Evolutionary conservation across 73 alveolate species (phyloP), one percentile per base, ranked within the genome.

Genomic region (Paraurostyla sp.): DNA sequence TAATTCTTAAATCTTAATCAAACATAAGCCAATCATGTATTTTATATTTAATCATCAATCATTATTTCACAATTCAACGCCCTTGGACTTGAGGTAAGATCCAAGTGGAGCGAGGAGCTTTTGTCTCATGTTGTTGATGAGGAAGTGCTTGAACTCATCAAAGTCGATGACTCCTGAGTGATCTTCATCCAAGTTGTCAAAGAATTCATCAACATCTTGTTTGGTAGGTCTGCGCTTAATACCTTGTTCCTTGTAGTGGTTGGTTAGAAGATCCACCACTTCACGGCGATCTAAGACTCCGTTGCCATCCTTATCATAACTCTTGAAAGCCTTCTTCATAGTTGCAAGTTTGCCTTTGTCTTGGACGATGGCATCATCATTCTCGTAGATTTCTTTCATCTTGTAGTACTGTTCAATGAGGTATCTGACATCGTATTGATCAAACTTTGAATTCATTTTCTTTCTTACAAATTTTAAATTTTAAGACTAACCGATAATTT

Each of bases 271-370:
- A 18, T 71, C 80, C 36, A 76, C 62, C 30, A 90, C 65, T 76
- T 93, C 97, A 42, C 81, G 75, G 27, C 88, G 81, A 43, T 93
- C 97, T 1, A 93, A 85, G 36, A 90, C 90, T 6, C 97, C 97
- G 73, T 93, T 93, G n/a, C 82, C 75, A 69, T 93, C 94, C 82
- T 90, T 93, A 52, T 93, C 97, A 48, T 92, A 92, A 0, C 92
- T 85, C 22, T 84, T 69, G 71, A 93, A 93, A 3, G 95, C 91
- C 80, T 93, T 69, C 49, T 68, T 83, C 76, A 92, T 63, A 49
- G 89, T 88, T 0, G 63, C 69, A 51, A 51, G 35, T 35, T 82
- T 59, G 2, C 62, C 84, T 51, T 82, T 59, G 42, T 69, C 84
- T 13, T n/a, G 7, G 78, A 76, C 50, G 16, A 75, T 75, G 18